Evolutionary conservation across 2,329 filamentous ascomycete genomes (phyloP).

Genomic region (Didymellaceae sp.): DNA sequence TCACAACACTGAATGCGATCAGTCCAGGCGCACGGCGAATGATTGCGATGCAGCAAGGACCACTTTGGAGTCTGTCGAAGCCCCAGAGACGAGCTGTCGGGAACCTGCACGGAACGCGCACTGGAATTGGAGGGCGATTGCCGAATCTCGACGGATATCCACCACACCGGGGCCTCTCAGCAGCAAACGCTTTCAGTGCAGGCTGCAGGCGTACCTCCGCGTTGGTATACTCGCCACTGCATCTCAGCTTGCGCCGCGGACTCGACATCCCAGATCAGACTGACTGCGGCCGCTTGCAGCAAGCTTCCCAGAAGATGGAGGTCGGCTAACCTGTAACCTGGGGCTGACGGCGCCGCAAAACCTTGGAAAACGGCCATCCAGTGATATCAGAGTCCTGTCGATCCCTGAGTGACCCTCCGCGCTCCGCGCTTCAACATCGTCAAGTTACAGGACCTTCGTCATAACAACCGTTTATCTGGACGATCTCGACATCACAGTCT

Average conservation of each 20-base stretch:
- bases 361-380: neutral
- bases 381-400: constrained; percentile 14
- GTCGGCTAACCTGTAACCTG: constrained; percentile 6
- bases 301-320: neutral
- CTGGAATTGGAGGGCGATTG: neutral
- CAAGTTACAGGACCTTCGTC: neutral
- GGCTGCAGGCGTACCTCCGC: neutral
- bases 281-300: constrained; percentile 5
- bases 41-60: constrained; percentile 4
- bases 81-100: neutral
- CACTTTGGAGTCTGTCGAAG: neutral
- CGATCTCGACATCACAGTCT: constrained; percentile 6
- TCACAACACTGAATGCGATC: neutral
- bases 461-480: constrained; percentile 3
- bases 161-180: no score
- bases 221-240: constrained; percentile 1
- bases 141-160: neutral
- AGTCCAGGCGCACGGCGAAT: constrained; percentile 1
- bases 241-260: neutral
- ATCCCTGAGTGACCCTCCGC: neutral
- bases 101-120: neutral
- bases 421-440: no score
- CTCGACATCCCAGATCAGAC: neutral
- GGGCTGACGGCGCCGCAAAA: neutral
- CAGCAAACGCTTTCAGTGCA: no score